Percentiles rank a stretch among this genome's conserved stretches.
Conservation (phyloP, 129 eudicot genomes). For the Chrysanthemum makinoi region DNA sequence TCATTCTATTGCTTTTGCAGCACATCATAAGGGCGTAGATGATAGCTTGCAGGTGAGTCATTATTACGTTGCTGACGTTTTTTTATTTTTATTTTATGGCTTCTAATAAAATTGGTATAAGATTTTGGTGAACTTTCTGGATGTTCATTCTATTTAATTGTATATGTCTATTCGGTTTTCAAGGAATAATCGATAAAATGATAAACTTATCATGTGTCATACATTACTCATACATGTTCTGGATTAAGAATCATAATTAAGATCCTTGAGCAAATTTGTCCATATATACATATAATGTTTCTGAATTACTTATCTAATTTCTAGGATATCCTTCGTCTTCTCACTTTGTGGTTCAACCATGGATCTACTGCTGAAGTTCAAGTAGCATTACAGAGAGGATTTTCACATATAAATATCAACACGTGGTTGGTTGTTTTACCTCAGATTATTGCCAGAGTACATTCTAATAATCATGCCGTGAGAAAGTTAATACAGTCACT, state of each 20-base stretch:
- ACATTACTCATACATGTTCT: slow-evolving; percentile 1
- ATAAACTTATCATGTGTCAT: background rate
- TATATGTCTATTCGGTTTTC: background rate
- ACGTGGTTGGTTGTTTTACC: slow-evolving; percentile 99
- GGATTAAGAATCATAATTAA: slow-evolving; percentile 2
- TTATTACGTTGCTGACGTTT: too few species aligned
- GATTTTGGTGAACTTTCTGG: too few species aligned
- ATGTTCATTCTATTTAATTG: too few species aligned
- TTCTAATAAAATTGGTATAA: too few species aligned
- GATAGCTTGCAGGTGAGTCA: slow-evolving; percentile 86
- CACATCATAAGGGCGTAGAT: slow-evolving; percentile 91
- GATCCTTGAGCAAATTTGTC: background rate
- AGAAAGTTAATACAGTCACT: slow-evolving; percentile 89
- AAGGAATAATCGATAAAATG: background rate
- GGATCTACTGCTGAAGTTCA: slow-evolving; percentile 96
- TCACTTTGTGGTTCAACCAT: slow-evolving; percentile 97
- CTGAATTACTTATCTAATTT: slow-evolving; percentile 17
- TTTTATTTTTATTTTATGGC: background rate
- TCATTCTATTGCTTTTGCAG: slow-evolving; percentile 96
- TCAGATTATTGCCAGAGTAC: slow-evolving; percentile 97
- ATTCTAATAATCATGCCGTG: slow-evolving; percentile 92
- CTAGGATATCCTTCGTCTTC: slow-evolving; percentile 97
- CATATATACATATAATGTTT: slow-evolving; percentile 1
- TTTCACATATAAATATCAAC: slow-evolving; percentile 84
- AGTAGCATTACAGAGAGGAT: slow-evolving; percentile 80